A percentile compares a stretch with the other conserved stretches of the same genome.
Evolutionary conservation across 192 early-diverging fungal genomes (phyloP).

Genomic region (Rhizoclosmatium sp.): DNA sequence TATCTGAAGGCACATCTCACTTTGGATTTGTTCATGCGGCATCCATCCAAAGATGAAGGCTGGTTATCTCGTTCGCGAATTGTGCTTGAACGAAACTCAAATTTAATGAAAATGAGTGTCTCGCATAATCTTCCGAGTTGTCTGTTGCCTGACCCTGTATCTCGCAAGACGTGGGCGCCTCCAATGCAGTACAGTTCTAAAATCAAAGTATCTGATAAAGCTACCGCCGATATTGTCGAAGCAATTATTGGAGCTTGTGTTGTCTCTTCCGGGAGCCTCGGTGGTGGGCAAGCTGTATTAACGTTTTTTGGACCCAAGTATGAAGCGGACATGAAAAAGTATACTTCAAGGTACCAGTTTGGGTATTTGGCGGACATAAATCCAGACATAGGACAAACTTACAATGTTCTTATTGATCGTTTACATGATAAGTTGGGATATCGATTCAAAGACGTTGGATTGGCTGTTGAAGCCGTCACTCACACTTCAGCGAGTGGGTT

Average conservation of each 20-base stretch:
- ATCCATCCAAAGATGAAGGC: constrained; percentile 54
- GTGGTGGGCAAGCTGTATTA: constrained; percentile 44
- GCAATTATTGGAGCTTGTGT: constrained; percentile 81
- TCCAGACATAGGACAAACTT: neutral
- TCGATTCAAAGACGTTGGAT: constrained; percentile 68
- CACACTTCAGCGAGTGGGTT: constrained; percentile 73
- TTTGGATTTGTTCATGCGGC: constrained; percentile 76
- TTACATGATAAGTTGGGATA: constrained; percentile 59
- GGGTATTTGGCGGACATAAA: neutral
- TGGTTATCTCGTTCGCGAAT: constrained; percentile 23
- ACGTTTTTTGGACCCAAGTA: constrained; percentile 35
- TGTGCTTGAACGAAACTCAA: constrained; percentile 40
- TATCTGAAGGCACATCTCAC: constrained; percentile 82
- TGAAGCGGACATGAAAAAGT: neutral
- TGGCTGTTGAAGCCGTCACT: constrained; percentile 84
- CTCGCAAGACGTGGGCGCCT: constrained; percentile 35
- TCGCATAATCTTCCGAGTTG: constrained; percentile 54
- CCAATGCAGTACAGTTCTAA: neutral
- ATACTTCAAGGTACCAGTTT: neutral
- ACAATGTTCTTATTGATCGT: constrained; percentile 16
- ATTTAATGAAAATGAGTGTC: constrained; percentile 31
- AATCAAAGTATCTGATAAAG: constrained; percentile 75
- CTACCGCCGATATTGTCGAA: constrained; percentile 86
- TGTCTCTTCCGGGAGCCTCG: constrained; percentile 54
- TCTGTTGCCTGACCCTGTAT: neutral